Conservation (phyloP, 1,284 basidiomycete genomes). For the Ustilago cynodontis region DNA sequence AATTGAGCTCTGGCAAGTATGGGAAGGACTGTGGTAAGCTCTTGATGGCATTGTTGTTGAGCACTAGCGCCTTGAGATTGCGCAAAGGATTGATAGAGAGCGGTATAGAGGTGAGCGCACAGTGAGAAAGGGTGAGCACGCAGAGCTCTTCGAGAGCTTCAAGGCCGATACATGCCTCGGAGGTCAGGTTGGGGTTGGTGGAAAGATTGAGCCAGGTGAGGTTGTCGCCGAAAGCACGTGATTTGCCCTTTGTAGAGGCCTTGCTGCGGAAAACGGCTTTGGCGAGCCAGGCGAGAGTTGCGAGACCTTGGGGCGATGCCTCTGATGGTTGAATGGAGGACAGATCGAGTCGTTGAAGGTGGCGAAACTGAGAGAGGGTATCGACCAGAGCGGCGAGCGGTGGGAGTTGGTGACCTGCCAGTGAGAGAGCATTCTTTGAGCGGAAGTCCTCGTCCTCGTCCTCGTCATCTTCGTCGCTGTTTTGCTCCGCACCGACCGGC, state of each 20-base stretch:
- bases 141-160: constrained; percentile 46
- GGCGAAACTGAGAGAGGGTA: constrained; percentile 59
- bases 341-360: constrained; percentile 61
- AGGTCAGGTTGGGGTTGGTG: constrained; percentile 27
- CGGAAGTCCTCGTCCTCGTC: constrained; percentile 23
- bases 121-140: constrained; percentile 60
- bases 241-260: constrained; percentile 27
- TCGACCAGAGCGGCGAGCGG: constrained; percentile 43
- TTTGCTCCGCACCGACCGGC: background rate
- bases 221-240: constrained; percentile 36
- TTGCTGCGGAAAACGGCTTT: constrained; percentile 54
- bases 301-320: constrained; percentile 46
- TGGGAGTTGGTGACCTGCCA: constrained; percentile 58
- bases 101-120: constrained; percentile 42
- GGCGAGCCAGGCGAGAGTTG: constrained; percentile 51
- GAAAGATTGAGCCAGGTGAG: constrained; percentile 49
- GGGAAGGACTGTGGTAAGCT: constrained; percentile 49
- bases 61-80: constrained; percentile 61
- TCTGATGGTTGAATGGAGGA: constrained; percentile 56
- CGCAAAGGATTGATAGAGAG: constrained; percentile 39
- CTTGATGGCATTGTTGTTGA: constrained; percentile 58
- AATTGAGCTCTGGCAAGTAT: constrained; percentile 66
- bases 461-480: background rate
- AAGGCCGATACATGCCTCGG: constrained; percentile 37
- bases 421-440: constrained; percentile 47